Percentiles rank a stretch among this genome's conserved stretches.
Conservation (phyloP, 2,329 filamentous ascomycete genomes). For the Lasiodiplodia gonubiensis region DNA sequence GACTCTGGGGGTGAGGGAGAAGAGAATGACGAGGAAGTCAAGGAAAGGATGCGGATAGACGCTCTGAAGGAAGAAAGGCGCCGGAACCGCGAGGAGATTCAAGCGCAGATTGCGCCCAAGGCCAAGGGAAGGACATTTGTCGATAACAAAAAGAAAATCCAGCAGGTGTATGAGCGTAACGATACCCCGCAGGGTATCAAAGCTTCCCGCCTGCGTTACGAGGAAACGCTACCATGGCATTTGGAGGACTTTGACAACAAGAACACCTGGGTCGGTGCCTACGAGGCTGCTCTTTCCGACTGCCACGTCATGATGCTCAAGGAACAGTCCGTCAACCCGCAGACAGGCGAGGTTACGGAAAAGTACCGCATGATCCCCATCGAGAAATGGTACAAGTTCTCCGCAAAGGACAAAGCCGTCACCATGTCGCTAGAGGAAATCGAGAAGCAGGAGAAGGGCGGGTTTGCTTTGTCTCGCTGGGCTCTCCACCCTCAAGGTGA, state of each 20-base stretch:
- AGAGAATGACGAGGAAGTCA: constrained; percentile 68
- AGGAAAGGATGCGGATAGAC: constrained; percentile 64
- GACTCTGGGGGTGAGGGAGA: constrained; percentile 54
- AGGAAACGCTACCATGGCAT: constrained; percentile 96
- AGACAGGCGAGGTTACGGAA: constrained; percentile 15
- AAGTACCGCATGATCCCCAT: constrained; percentile 84
- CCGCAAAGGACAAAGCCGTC: constrained; percentile 75
- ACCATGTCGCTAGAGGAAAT: constrained; percentile 45
- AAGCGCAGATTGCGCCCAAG: constrained; percentile 91
- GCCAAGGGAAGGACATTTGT: constrained; percentile 55
- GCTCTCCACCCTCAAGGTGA: constrained; percentile 81
- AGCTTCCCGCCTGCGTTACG: constrained; percentile 72
- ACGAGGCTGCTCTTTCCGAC: constrained; percentile 86
- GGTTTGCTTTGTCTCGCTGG: constrained; percentile 28
- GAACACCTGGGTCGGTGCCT: constrained; percentile 90
- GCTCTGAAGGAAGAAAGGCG: constrained; percentile 75
- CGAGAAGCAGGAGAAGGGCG: constrained; percentile 27
- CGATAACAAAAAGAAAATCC: constrained; percentile 83
- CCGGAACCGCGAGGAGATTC: constrained; percentile 81
- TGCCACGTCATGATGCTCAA: constrained; percentile 78
- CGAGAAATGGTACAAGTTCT: constrained; percentile 95
- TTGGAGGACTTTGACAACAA: constrained; percentile 95
- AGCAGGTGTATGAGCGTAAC: constrained; percentile 84
- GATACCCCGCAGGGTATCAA: constrained; percentile 75
- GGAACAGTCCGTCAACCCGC: constrained; percentile 54